Evolutionary conservation across 2,329 filamentous ascomycete genomes (phyloP).

Genomic region (Uncinocarpus reesii): DNA sequence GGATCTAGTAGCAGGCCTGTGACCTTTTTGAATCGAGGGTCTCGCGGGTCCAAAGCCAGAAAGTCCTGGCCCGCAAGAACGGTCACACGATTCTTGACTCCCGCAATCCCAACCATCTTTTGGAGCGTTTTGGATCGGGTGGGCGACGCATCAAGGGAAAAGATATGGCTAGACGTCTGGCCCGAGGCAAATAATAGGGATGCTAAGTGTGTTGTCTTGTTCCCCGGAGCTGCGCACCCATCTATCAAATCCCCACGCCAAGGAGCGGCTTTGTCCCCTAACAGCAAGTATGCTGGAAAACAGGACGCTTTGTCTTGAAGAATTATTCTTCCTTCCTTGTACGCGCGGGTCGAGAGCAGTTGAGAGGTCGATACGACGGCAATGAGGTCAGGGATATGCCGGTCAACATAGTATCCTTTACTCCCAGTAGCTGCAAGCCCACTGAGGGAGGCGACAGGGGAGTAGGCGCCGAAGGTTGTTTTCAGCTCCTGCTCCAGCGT

Average conservation of each 20-base stretch:
- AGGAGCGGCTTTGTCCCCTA: conserved; percentile 45
- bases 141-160: conserved; percentile 33
- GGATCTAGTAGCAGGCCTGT: conserved; percentile 77
- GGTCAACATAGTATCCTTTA: conserved; percentile 60
- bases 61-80: conserved; percentile 74
- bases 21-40: conserved; percentile 56
- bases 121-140: conserved; percentile 61
- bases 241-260: conserved; percentile 66
- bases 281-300: conserved; percentile 81
- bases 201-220: conserved; percentile 91
- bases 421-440: conserved; percentile 40
- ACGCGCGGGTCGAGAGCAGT: conserved; percentile 62
- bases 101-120: conserved; percentile 74
- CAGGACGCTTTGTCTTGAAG: conserved; percentile 95
- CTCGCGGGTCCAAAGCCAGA: conserved; percentile 58
- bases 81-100: conserved; percentile 54
- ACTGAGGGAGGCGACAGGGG: conserved; percentile 45
- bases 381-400: conserved; percentile 71
- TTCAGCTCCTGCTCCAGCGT: conserved; percentile 61
- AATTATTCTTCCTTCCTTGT: conserved; percentile 67
- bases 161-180: conserved; percentile 40
- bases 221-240: conserved; percentile 86
- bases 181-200: conserved; percentile 48
- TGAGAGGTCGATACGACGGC: conserved; percentile 64
- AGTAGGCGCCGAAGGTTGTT: conserved; percentile 60